Percentiles rank a stretch among this genome's conserved stretches.
phyloP scores from a whole-genome alignment of 2,329 filamentous ascomycete species.

The Colletotrichum musae region DNA sequence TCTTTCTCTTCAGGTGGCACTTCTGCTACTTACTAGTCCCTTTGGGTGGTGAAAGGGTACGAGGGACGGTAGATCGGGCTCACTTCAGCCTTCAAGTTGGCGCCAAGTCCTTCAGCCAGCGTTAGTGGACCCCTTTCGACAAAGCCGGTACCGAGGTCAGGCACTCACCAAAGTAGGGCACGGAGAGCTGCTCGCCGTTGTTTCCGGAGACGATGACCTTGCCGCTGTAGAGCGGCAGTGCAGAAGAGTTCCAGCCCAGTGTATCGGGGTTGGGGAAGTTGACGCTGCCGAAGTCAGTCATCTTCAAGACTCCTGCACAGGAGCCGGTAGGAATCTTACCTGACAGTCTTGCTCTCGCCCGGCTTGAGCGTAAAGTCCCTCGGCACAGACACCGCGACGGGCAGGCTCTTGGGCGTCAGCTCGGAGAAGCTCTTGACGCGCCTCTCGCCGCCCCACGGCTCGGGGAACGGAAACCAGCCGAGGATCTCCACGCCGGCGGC shows the following conservation, averaged over 20 bases:
- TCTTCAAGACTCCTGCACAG: too few species aligned
- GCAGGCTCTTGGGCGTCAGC: conserved; percentile 42
- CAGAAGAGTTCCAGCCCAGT: conserved; percentile 46
- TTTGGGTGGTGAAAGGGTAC: conserved; percentile 36
- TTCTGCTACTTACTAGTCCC: conserved; percentile 15
- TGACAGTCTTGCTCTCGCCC: conserved; percentile 45
- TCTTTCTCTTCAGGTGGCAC: too few species aligned
- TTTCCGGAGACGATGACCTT: conserved; percentile 50
- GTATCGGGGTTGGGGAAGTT: conserved; percentile 48
- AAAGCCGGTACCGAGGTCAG: fast-evolving
- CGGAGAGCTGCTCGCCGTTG: conserved; percentile 50
- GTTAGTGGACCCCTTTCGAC: not conserved
- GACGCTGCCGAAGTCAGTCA: conserved; percentile 39
- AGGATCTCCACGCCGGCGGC: conserved; percentile 55
- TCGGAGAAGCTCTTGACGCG: conserved; percentile 44
- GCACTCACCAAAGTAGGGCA: conserved; percentile 51
- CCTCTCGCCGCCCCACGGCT: conserved; percentile 29
- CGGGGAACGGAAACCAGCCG: conserved; percentile 37
- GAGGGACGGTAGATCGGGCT: conserved; percentile 41
- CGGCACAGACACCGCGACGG: conserved; percentile 43
- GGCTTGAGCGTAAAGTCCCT: conserved; percentile 45
- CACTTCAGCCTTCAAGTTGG: conserved; percentile 44
- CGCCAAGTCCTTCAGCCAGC: conserved; percentile 41
- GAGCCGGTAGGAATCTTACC: conserved; percentile 31
- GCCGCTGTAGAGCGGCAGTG: conserved; percentile 52